Evolutionary conservation across 1,139 yeast species (phyloP).

Genomic region (Suhomyces taliae): DNA sequence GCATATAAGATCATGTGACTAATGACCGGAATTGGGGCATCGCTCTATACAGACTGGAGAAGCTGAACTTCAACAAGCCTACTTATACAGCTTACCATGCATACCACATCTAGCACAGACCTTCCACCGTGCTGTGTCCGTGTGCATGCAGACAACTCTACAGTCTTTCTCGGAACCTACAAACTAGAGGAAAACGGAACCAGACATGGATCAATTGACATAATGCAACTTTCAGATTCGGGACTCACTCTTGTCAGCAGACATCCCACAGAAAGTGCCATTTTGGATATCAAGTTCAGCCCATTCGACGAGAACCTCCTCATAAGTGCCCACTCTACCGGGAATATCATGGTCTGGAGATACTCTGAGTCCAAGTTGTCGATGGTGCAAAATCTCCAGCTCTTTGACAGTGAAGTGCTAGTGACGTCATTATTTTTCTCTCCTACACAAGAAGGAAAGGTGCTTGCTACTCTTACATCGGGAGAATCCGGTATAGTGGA

Average conservation of each 20-base stretch:
- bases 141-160: slow-evolving; percentile 53
- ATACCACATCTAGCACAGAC: slow-evolving; percentile 33
- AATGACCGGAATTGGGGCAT: too few relatives aligned
- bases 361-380: slow-evolving; percentile 17
- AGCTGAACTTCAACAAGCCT: background rate
- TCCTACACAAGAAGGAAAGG: slow-evolving; percentile 31
- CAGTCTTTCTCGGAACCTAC: slow-evolving; percentile 75
- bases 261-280: slow-evolving; percentile 56
- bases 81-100: background rate
- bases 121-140: slow-evolving; percentile 85
- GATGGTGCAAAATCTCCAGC: slow-evolving; percentile 26
- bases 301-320: slow-evolving; percentile 52
- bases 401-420: slow-evolving; percentile 50
- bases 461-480: slow-evolving; percentile 59
- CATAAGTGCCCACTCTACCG: slow-evolving; percentile 78
- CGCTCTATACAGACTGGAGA: too few relatives aligned
- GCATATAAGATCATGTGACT: background rate
- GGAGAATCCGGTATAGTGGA: slow-evolving; percentile 48
- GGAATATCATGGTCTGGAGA: slow-evolving; percentile 67
- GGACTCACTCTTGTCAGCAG: slow-evolving; percentile 23
- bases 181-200: slow-evolving; percentile 58
- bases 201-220: slow-evolving; percentile 75
- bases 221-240: slow-evolving; percentile 36
- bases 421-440: slow-evolving; percentile 70
- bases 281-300: slow-evolving; percentile 70